Evolutionary conservation across 169 alveolate species (phyloP).

Genomic region (Neospora caninum): DNA sequence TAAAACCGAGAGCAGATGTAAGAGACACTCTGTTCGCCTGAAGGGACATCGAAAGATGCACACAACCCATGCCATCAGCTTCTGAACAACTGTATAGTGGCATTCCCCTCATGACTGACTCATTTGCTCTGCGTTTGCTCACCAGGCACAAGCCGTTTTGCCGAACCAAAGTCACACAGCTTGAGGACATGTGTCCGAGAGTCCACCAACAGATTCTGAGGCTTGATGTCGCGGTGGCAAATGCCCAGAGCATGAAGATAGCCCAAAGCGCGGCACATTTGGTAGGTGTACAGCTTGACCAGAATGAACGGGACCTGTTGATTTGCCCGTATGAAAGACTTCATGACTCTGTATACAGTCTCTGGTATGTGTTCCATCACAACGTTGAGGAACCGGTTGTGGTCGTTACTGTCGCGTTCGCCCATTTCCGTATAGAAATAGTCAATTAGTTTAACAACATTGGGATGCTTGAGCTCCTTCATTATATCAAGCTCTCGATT

Average conservation of each 20-base stretch:
- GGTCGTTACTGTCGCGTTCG: conserved; percentile 66
- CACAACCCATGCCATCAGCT: neutral
- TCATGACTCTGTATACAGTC: conserved; percentile 92
- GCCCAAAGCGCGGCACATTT: conserved; percentile 94
- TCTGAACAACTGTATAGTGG: neutral
- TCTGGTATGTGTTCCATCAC: conserved; percentile 98
- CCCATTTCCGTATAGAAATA: conserved; percentile 84
- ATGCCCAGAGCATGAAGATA: conserved; percentile 94
- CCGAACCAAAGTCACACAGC: conserved; percentile 98
- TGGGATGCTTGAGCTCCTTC: conserved; percentile 94
- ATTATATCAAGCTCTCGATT: conserved; percentile 96
- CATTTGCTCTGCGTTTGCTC: conserved; percentile 57
- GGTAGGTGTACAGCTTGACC: conserved; percentile 94
- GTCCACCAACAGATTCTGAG: conserved; percentile 97
- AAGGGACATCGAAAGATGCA: neutral
- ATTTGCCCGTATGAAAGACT: conserved; percentile 86
- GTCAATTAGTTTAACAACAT: conserved; percentile 91
- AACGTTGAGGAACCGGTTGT: conserved; percentile 89
- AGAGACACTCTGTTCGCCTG: conserved; percentile 70
- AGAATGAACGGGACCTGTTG: conserved; percentile 90
- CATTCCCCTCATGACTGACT: neutral
- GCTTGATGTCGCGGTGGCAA: conserved; percentile 99
- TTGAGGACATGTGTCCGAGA: conserved; percentile 91
- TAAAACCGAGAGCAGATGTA: conserved; percentile 98
- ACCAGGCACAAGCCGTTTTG: conserved; percentile 93